phyloP scores from a whole-genome alignment of 164 flowering plant species.

The Macadamia tetraphylla region DNA sequence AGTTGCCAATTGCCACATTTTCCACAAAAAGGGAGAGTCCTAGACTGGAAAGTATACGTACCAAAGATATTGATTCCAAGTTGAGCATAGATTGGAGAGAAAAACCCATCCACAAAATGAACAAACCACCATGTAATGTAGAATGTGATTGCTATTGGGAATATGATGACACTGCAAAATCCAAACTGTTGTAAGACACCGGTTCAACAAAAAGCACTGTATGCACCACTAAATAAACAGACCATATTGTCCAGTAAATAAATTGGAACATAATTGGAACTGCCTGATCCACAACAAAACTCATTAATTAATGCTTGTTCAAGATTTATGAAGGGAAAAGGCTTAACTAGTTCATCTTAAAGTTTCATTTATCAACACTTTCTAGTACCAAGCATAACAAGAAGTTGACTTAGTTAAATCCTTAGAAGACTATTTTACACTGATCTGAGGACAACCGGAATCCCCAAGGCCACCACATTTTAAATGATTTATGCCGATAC shows the following conservation, averaged over 20 bases:
- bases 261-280: neutral
- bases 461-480: no score
- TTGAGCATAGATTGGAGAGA: slow-evolving; percentile 77
- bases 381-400: no score
- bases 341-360: no score
- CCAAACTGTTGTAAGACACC: slow-evolving; percentile 3
- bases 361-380: no score
- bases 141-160: slow-evolving; percentile 77
- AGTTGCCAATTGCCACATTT: neutral
- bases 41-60: slow-evolving; percentile 21
- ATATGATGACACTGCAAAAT: slow-evolving; percentile 68
- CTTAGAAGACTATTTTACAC: no score
- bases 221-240: neutral
- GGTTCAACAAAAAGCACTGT: slow-evolving; percentile 3
- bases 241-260: neutral
- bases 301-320: no score
- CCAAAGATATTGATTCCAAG: slow-evolving; percentile 78
- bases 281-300: neutral
- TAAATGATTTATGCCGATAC: no score
- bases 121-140: slow-evolving; percentile 86
- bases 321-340: no score
- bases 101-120: slow-evolving; percentile 73
- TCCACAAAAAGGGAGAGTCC: neutral
- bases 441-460: no score
- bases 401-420: no score